Conservation (phyloP, 495 filamentous ascomycete species). For the Penicillium pulvis region DNA sequence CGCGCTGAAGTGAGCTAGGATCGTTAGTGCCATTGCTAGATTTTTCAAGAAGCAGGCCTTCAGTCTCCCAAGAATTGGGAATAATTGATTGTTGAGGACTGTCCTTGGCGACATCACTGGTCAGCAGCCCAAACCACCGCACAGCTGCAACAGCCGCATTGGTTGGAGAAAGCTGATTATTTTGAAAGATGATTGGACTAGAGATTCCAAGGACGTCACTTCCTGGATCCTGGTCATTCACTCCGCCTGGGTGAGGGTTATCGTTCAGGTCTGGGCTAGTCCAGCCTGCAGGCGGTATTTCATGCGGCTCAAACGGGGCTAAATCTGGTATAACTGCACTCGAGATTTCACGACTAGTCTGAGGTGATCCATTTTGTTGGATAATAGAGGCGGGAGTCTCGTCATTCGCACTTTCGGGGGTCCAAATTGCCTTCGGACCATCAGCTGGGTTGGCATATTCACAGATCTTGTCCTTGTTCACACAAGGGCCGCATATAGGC, state of each 20-base stretch:
- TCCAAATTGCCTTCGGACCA: neutral
- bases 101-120: constrained; percentile 17
- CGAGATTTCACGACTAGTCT: neutral
- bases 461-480: constrained; percentile 9
- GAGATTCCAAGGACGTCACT: neutral
- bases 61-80: neutral
- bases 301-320: neutral
- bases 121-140: constrained; percentile 21
- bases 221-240: neutral
- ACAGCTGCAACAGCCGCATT: constrained; percentile 15
- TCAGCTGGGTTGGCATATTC: constrained; percentile 8
- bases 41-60: constrained; percentile 11
- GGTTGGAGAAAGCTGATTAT: constrained; percentile 5
- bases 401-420: neutral
- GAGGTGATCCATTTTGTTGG: neutral
- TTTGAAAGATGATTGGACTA: constrained; percentile 1
- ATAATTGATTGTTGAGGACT: constrained; percentile 7
- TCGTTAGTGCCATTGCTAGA: neutral
- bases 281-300: neutral
- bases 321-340: neutral
- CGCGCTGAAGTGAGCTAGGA: constrained; percentile 19
- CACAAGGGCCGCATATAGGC: constrained; percentile 20
- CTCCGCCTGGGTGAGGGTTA: neutral
- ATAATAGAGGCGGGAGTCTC: neutral
- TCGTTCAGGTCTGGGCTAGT: neutral